phyloP scores from a whole-genome alignment of 345 rosid species.

The Brassica carinata region DNA sequence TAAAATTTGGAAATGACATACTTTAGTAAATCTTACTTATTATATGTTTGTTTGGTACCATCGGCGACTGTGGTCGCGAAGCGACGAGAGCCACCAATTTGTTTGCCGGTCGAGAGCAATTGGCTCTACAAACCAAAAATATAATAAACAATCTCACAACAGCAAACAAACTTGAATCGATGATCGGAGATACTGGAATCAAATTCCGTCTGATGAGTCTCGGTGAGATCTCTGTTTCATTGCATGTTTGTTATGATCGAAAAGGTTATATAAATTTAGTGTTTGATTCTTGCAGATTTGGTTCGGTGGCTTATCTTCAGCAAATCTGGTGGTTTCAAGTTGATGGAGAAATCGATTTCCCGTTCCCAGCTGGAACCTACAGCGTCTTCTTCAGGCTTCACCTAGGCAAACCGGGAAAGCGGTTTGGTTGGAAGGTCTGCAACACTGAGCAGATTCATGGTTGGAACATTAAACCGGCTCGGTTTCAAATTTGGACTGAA shows the following conservation, averaged over 20 bases:
- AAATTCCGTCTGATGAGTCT: slow-evolving; percentile 78
- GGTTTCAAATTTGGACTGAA: slow-evolving; percentile 84
- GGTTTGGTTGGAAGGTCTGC: slow-evolving; percentile 77
- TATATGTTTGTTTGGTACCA: slow-evolving; percentile 27
- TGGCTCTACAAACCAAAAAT: slow-evolving; percentile 20
- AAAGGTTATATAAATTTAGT: neutral
- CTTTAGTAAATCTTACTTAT: slow-evolving; percentile 32
- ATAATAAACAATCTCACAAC: neutral
- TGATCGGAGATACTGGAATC: slow-evolving; percentile 95
- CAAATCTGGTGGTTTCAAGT: slow-evolving; percentile 99
- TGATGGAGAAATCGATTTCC: slow-evolving; percentile 85
- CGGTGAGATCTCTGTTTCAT: slow-evolving; percentile 45
- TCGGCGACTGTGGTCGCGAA: slow-evolving; percentile 30
- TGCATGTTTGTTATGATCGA: neutral
- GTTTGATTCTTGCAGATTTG: slow-evolving; percentile 52
- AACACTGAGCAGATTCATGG: slow-evolving; percentile 84
- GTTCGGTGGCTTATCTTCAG: slow-evolving; percentile 79
- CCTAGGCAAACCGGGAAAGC: slow-evolving; percentile 59
- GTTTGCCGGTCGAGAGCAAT: slow-evolving; percentile 15
- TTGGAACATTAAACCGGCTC: slow-evolving; percentile 83
- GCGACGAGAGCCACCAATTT: slow-evolving; percentile 18
- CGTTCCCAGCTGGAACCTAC: slow-evolving; percentile 82
- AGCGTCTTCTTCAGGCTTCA: slow-evolving; percentile 88
- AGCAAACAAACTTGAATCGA: slow-evolving; percentile 27
- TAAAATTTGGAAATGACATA: neutral